Evolutionary conservation across 495 filamentous ascomycete species (phyloP).

Genomic region (Penicillium daleae): DNA sequence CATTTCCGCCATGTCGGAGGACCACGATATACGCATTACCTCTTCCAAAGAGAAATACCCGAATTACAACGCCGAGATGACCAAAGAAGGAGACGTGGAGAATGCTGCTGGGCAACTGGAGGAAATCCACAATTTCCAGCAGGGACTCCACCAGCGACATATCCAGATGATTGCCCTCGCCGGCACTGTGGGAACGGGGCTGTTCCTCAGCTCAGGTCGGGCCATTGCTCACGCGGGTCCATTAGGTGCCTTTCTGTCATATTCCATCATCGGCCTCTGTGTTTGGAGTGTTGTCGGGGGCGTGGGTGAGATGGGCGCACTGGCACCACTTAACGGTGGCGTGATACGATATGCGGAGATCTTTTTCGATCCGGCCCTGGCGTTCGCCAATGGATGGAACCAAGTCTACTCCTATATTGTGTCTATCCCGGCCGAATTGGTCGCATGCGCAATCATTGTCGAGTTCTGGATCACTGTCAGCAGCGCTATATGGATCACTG

Average conservation of each 20-base stretch:
- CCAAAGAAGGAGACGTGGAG: slow-evolving; percentile 14
- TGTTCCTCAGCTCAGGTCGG: slow-evolving; percentile 53
- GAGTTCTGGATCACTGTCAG: slow-evolving; percentile 48
- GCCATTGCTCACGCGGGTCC: slow-evolving; percentile 65
- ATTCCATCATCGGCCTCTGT: slow-evolving; percentile 27
- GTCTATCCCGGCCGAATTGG: slow-evolving; percentile 44
- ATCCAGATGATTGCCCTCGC: slow-evolving; percentile 54
- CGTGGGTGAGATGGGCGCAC: slow-evolving; percentile 34
- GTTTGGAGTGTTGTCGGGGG: slow-evolving; percentile 29
- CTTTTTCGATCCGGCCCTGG: slow-evolving; percentile 37
- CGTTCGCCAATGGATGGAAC: slow-evolving; percentile 41
- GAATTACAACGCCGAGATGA: slow-evolving; percentile 12
- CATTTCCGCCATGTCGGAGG: slow-evolving; percentile 4
- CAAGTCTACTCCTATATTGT: slow-evolving; percentile 37
- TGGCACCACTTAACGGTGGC: slow-evolving; percentile 37
- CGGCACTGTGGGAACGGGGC: slow-evolving; percentile 43
- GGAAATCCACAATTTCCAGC: slow-evolving; percentile 18
- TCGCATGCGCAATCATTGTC: slow-evolving; percentile 52
- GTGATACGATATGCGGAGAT: slow-evolving; percentile 34
- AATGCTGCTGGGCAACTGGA: slow-evolving; percentile 16
- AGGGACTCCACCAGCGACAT: slow-evolving; percentile 37
- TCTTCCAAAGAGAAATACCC: slow-evolving; percentile 8
- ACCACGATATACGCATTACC: neutral
- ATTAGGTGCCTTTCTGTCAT: slow-evolving; percentile 45
- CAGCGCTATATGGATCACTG: slow-evolving; percentile 47